Evolutionary conservation across 805 yeast species (phyloP).

Genomic region (Candida stauntonica): DNA sequence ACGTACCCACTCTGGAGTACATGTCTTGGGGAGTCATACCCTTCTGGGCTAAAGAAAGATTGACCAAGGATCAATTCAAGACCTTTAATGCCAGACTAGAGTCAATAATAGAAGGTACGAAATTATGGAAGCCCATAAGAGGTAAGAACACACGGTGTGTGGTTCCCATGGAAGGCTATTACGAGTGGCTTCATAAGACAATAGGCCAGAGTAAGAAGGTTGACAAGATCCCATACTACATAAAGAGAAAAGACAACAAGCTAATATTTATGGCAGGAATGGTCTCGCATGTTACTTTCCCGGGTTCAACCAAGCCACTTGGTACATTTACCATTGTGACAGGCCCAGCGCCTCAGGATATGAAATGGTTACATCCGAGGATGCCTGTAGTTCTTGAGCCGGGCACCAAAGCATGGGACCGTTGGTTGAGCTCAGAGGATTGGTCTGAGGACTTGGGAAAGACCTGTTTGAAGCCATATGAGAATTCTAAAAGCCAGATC

Average conservation of each 20-base stretch:
- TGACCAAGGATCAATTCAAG: constrained; percentile 34
- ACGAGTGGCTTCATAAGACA: constrained; percentile 59
- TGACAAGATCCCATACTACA: constrained; percentile 59
- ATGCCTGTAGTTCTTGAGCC: constrained; percentile 74
- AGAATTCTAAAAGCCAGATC: constrained; percentile 30
- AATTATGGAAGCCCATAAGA: constrained; percentile 52
- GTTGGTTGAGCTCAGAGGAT: constrained; percentile 51
- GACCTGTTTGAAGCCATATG: constrained; percentile 36
- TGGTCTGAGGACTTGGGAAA: constrained; percentile 39
- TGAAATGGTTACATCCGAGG: constrained; percentile 69
- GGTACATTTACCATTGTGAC: constrained; percentile 70
- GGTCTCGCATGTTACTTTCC: constrained; percentile 28
- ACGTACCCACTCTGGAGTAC: constrained; percentile 35
- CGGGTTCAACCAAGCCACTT: constrained; percentile 24
- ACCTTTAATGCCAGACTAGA: constrained; percentile 78
- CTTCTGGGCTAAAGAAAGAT: constrained; percentile 46
- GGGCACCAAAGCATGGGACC: constrained; percentile 49
- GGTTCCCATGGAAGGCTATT: constrained; percentile 79
- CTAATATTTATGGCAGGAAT: constrained; percentile 67
- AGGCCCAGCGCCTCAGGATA: constrained; percentile 55
- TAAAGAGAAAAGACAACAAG: constrained; percentile 47
- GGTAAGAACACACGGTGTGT: constrained; percentile 56
- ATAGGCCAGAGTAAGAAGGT: constrained; percentile 28
- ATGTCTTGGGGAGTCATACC: constrained; percentile 87
- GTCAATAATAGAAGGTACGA: constrained; percentile 41